phyloP scores from a whole-genome alignment of 78 protist genomes.

The Isochrysis galbana region DNA sequence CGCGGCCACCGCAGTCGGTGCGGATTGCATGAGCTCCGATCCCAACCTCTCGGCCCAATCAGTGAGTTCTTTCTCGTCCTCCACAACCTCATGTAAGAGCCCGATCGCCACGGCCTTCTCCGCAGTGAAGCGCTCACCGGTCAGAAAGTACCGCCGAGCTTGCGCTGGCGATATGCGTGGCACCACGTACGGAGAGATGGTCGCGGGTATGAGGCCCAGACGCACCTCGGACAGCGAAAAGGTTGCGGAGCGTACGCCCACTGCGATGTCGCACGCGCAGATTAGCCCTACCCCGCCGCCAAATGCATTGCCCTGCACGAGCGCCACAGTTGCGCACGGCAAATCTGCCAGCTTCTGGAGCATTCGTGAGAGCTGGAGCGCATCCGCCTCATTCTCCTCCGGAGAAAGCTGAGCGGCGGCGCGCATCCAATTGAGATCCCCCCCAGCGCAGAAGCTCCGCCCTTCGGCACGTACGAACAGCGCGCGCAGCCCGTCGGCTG shows the following conservation, averaged over 20 bases:
- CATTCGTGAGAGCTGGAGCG: not conserved
- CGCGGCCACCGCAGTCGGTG: not conserved
- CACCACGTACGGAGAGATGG: conserved; percentile 10
- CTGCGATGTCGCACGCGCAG: not conserved
- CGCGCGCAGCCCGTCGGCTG: not conserved
- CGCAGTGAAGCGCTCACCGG: not conserved
- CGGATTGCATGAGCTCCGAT: not conserved
- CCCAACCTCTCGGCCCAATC: not conserved
- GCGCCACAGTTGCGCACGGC: not conserved
- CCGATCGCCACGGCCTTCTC: not conserved
- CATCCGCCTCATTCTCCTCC: not conserved
- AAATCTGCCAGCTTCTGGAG: not conserved
- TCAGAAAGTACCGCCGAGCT: not conserved
- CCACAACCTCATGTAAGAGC: not conserved
- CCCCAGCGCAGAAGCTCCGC: not conserved
- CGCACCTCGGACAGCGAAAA: not conserved
- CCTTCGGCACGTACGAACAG: not conserved
- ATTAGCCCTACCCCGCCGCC: not conserved
- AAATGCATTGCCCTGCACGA: not conserved
- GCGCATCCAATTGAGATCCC: not conserved
- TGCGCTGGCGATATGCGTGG: not conserved
- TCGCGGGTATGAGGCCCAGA: not conserved
- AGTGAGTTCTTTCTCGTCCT: not conserved
- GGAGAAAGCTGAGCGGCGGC: not conserved
- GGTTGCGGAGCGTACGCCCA: not conserved